A percentile compares a stretch with the other conserved stretches of the same genome.
Conservation (phyloP, 345 rosid genomes). For the Excoecaria cochinchinensis region DNA sequence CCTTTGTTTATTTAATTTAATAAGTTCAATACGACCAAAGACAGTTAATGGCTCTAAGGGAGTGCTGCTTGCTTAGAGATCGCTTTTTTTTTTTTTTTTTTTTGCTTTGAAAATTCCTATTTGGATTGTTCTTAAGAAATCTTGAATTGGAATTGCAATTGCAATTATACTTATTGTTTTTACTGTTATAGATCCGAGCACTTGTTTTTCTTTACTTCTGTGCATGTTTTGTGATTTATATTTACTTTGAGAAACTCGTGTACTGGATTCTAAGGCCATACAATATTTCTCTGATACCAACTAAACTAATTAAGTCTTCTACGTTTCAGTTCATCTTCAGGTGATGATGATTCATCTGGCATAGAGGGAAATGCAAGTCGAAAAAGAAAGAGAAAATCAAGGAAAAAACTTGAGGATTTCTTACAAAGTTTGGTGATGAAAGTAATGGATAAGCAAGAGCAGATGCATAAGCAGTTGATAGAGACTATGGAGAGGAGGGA, state of each 20-base stretch:
- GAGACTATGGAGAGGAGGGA: slow-evolving; percentile 68
- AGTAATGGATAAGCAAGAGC: slow-evolving; percentile 77
- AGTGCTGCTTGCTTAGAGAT: not conserved
- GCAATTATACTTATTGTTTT: not conserved
- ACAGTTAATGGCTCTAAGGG: not conserved
- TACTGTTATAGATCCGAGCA: too few relatives aligned
- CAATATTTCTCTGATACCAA: not conserved
- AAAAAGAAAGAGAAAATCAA: slow-evolving; percentile 55
- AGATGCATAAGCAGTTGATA: slow-evolving; percentile 66
- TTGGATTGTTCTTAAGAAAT: not conserved
- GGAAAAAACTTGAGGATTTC: slow-evolving; percentile 43
- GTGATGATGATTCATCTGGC: slow-evolving; percentile 28
- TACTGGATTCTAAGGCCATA: not conserved
- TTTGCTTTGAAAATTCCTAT: too few relatives aligned
- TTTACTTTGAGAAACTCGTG: not conserved
- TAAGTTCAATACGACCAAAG: not conserved
- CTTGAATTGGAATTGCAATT: not conserved
- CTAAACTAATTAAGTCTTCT: not conserved
- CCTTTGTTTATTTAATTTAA: too few relatives aligned
- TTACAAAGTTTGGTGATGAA: slow-evolving; percentile 51
- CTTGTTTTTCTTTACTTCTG: not conserved
- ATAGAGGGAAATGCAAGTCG: slow-evolving; percentile 27
- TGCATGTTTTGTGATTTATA: not conserved
- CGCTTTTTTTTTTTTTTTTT: too few relatives aligned
- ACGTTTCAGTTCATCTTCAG: slow-evolving; percentile 47